Percentiles rank a stretch among this genome's conserved stretches.
phyloP scores from a whole-genome alignment of 225 moss, liverwort and hornwort genomes.

The Polytrichum formosum region DNA sequence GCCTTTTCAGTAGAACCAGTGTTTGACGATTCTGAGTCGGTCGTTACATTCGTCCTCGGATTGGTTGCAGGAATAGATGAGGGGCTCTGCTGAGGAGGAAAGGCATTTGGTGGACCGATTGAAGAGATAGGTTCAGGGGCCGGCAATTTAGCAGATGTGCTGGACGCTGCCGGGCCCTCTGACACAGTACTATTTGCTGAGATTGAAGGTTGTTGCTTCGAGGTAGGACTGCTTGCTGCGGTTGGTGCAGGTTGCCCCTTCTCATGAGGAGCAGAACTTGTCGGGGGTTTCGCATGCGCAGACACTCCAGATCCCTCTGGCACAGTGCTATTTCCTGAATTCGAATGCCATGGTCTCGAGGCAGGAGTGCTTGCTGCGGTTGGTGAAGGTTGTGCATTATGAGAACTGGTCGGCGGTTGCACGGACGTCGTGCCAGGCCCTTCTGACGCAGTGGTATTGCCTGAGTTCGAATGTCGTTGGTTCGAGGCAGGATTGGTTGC shows the following conservation, averaged over 20 bases:
- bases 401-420: neutral
- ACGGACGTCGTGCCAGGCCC: neutral
- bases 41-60: no score
- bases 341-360: neutral
- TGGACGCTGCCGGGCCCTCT: neutral
- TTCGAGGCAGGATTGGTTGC: neutral
- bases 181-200: neutral
- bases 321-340: neutral
- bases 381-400: neutral
- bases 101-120: no score
- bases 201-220: neutral
- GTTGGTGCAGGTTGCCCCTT: neutral
- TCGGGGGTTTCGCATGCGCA: no score
- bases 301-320: neutral
- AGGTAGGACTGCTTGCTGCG: conserved; percentile 6
- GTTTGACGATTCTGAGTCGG: no score
- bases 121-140: no score
- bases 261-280: no score
- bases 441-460: neutral
- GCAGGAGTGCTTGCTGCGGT: neutral
- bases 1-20: no score
- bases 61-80: no score
- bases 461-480: conserved; percentile 1
- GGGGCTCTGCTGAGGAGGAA: no score
- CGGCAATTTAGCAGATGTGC: neutral